Evolutionary conservation across 306 rosid genomes (phyloP), one percentile per base, ranked within the genome.

Genomic region (Medicago ruthenica): DNA sequence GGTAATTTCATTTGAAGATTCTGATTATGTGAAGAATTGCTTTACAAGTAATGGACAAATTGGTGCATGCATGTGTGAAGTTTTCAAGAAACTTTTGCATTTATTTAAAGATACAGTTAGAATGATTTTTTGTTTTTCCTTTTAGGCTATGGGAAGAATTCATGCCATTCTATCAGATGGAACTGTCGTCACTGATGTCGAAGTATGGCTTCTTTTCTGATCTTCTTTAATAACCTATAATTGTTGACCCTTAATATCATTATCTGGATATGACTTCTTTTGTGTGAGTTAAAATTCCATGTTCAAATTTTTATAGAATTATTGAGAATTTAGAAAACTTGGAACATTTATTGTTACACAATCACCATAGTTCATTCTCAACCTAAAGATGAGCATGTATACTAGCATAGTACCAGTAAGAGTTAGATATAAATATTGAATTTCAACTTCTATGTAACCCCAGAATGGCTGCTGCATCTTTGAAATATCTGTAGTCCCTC

Each of bases 111-210:
- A 10, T 71, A 44, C 42, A 51, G 11, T 50, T n/a, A 58, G 9
- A 44, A 55, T 83, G 64, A 80, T 45, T 66, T 44, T 66, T 58
- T 66, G 41, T 70, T 73, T 65, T 61, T 67, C 67, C 61, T 76
- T 80, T 73, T 71, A 92, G 98, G 97, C 73, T 70, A 95, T 95
- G 97, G 97, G 98, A 84, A 92, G 91, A 74, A 92, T 95, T 77
- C 97, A 90, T 78, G 96, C 97, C 24, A 85, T 95, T 76, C 97
- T 90, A 76, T 86, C 91, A 8, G 88, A 95, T 82, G 99, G 99
- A 80, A 89, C 96, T 0, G 86, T 92, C n/a, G 97, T 90, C 81
- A 90, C 89, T 0, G 93, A 92, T 79, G 99, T 95, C 37, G 93
- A 95, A 74, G 99, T 90, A 87, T 70, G 87, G 40, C 71, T 68